phyloP scores from a whole-genome alignment of 345 rosid genomes.

The Aquilaria sinensis region DNA sequence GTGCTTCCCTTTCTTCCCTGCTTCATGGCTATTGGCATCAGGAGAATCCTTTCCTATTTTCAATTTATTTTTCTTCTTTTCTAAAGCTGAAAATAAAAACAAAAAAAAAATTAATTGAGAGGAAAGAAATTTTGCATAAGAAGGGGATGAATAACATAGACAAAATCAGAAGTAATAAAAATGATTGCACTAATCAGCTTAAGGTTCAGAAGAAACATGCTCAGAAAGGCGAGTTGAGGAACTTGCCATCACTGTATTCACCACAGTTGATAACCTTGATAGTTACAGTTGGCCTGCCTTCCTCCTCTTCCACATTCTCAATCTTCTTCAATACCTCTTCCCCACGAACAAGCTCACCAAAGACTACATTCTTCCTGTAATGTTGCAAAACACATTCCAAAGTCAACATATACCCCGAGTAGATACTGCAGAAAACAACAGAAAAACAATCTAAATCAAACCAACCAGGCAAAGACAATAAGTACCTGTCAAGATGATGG shows the following conservation, averaged over 20 bases:
- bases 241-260: slow-evolving; percentile 56
- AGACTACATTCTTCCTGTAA: slow-evolving; percentile 69
- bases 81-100: slow-evolving; percentile 20
- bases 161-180: neutral
- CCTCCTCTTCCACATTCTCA: slow-evolving; percentile 80
- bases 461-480: slow-evolving; percentile 2
- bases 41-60: slow-evolving; percentile 42
- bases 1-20: slow-evolving; percentile 47
- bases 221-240: neutral
- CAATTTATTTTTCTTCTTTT: slow-evolving; percentile 49
- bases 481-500: slow-evolving; percentile 77
- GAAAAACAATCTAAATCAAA: neutral
- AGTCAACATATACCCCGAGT: neutral
- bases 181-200: no score
- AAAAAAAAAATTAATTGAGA: neutral
- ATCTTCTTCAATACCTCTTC: slow-evolving; percentile 69
- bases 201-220: neutral
- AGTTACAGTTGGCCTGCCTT: slow-evolving; percentile 74
- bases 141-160: neutral
- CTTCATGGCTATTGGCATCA: slow-evolving; percentile 35
- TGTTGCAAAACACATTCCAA: no score
- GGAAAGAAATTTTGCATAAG: neutral
- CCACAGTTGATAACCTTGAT: slow-evolving; percentile 91
- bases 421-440: neutral
- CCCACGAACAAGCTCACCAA: slow-evolving; percentile 92